These are phyloP conservation scores for Xylaria intraflava DNA, from an alignment of 495 filamentous ascomycete species.

Conservation along the genomic window DNA sequence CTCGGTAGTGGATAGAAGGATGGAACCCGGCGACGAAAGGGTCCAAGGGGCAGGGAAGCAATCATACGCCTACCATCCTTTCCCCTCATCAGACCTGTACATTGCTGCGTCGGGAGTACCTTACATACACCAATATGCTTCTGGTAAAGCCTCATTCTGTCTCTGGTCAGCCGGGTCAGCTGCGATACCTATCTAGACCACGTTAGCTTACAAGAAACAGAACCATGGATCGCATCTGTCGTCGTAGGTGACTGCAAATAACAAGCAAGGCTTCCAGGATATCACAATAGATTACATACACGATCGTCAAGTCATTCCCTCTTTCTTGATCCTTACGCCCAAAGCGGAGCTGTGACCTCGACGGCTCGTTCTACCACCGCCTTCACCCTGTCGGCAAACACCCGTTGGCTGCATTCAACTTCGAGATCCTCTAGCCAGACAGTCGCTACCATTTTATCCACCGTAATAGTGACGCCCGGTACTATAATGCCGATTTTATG, in stretches of 20 bases:
- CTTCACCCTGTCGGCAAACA: constrained; percentile 71
- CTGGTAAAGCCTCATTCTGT: no score
- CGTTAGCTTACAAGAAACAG: no score
- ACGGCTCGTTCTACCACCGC: constrained; percentile 86
- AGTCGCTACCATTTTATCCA: constrained; percentile 79
- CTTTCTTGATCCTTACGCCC: constrained; percentile 26
- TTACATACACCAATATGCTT: no score
- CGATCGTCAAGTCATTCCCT: neutral
- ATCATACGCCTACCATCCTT: no score
- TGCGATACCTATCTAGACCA: no score
- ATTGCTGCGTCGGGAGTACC: no score
- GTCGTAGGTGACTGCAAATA: neutral
- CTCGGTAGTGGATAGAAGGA: no score
- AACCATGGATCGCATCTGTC: neutral
- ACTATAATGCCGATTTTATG: constrained; percentile 78
- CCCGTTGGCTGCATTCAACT: constrained; percentile 72
- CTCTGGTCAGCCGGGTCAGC: no score
- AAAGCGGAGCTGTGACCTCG: constrained; percentile 79
- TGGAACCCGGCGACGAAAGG: no score
- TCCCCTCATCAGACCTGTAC: no score
- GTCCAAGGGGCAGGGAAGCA: no score
- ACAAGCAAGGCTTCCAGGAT: neutral
- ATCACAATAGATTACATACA: neutral
- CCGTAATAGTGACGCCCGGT: constrained; percentile 77
- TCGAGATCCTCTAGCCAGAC: constrained; percentile 90